These are phyloP conservation scores for Ceratobasidium sp. DNA, from an alignment of 1,284 basidiomycete genomes.

Conservation along the genomic window DNA sequence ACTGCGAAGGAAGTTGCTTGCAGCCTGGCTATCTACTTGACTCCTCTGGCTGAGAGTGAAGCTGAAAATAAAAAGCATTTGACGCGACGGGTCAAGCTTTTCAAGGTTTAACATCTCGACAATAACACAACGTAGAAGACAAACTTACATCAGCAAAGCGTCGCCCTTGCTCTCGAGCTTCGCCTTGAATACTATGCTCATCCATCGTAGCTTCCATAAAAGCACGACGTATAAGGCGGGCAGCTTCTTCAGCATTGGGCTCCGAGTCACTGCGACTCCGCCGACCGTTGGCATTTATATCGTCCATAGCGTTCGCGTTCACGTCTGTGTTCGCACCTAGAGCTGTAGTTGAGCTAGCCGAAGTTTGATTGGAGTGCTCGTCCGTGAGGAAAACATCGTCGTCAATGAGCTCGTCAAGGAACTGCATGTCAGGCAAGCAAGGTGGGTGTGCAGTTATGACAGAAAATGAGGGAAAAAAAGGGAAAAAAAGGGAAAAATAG, in stretches of 20 bases:
- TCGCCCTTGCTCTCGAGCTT: neutral
- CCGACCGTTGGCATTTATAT: neutral
- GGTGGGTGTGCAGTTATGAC: neutral
- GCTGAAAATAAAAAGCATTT: neutral
- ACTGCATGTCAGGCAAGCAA: too few species aligned
- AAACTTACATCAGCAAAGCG: conserved; percentile 5
- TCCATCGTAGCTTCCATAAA: neutral
- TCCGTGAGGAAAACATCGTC: neutral
- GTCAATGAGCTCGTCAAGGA: neutral
- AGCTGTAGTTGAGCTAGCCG: too few species aligned
- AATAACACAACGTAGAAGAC: neutral
- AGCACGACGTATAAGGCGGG: neutral
- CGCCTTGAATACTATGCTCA: neutral
- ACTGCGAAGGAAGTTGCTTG: neutral
- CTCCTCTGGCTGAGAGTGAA: neutral
- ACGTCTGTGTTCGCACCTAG: too few species aligned
- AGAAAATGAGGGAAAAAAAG: neutral
- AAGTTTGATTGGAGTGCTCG: too few species aligned
- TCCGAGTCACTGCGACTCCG: neutral
- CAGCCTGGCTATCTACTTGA: neutral
- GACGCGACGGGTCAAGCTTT: neutral
- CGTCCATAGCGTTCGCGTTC: too few species aligned
- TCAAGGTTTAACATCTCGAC: neutral
- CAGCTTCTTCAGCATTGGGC: neutral
- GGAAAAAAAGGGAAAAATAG: neutral